phyloP scores from a whole-genome alignment of 2,329 filamentous ascomycete species.

The Phaeomoniella chlamydospora region DNA sequence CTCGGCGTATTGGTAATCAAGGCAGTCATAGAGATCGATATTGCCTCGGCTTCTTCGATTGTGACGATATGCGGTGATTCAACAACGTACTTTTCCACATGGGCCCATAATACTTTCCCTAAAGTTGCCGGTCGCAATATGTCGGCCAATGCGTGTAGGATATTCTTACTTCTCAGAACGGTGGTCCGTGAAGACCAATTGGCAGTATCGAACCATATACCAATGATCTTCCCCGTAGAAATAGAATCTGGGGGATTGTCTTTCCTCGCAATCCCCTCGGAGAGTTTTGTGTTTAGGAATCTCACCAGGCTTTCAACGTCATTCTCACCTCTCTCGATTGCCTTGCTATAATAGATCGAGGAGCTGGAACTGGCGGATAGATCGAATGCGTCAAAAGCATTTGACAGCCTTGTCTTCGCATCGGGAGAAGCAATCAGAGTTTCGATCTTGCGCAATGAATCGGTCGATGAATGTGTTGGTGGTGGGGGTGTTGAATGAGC shows the following conservation, averaged over 20 bases:
- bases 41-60: not conserved
- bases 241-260: not conserved
- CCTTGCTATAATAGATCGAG: not conserved
- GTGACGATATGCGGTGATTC: not conserved
- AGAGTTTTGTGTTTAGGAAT: not conserved
- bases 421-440: not conserved
- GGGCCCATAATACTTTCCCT: not conserved
- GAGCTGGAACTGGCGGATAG: not conserved
- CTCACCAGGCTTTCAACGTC: not conserved
- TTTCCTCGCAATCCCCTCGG: not conserved
- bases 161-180: not conserved
- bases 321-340: not conserved
- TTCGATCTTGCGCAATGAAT: not conserved
- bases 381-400: not conserved
- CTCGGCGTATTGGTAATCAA: not conserved
- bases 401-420: too few species aligned
- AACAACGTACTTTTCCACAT: not conserved
- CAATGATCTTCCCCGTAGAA: not conserved
- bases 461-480: not conserved
- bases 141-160: not conserved
- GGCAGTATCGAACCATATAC: not conserved
- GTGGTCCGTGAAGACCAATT: not conserved
- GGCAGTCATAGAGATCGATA: not conserved
- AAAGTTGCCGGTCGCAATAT: not conserved
- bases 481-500: not conserved